These are phyloP conservation scores for Pleurotus tuber-regium DNA, from an alignment of 768 basidiomycete species.

Conservation along the genomic window DNA sequence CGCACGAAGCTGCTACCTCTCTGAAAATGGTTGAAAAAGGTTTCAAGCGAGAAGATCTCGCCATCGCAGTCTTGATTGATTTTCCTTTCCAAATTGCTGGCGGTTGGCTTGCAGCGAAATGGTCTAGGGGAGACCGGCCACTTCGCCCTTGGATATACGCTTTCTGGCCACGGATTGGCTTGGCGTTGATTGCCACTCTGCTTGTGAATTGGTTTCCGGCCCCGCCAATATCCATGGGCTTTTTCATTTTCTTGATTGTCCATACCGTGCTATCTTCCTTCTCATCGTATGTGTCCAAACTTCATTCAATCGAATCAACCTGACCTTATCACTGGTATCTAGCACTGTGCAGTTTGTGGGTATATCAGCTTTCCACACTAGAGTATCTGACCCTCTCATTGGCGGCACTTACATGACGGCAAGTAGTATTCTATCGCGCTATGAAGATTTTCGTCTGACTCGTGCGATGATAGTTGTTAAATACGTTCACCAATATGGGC, in stretches of 20 bases:
- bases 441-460: neutral
- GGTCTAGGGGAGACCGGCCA: slow-evolving; percentile 79
- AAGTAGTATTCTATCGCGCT: slow-evolving; percentile 22
- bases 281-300: slow-evolving; percentile 63
- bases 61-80: slow-evolving; percentile 93
- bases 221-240: slow-evolving; percentile 67
- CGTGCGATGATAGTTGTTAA: slow-evolving; percentile 64
- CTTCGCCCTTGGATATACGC: slow-evolving; percentile 88
- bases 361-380: slow-evolving; percentile 98
- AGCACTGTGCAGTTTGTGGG: slow-evolving; percentile 99
- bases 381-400: slow-evolving; percentile 93
- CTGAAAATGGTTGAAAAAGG: slow-evolving; percentile 98
- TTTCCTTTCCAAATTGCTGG: slow-evolving; percentile 97
- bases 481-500: slow-evolving; percentile 94
- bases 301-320: neutral
- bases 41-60: slow-evolving; percentile 90
- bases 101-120: slow-evolving; percentile 91
- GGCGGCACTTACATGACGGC: slow-evolving; percentile 99
- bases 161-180: slow-evolving; percentile 82
- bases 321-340: neutral
- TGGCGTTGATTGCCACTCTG: slow-evolving; percentile 69
- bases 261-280: slow-evolving; percentile 86
- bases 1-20: slow-evolving; percentile 87
- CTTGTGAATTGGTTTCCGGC: slow-evolving; percentile 85
- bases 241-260: slow-evolving; percentile 78